Evolutionary conservation across 306 rosid species (phyloP).

Genomic region (Lithocarpus polystachyus): DNA sequence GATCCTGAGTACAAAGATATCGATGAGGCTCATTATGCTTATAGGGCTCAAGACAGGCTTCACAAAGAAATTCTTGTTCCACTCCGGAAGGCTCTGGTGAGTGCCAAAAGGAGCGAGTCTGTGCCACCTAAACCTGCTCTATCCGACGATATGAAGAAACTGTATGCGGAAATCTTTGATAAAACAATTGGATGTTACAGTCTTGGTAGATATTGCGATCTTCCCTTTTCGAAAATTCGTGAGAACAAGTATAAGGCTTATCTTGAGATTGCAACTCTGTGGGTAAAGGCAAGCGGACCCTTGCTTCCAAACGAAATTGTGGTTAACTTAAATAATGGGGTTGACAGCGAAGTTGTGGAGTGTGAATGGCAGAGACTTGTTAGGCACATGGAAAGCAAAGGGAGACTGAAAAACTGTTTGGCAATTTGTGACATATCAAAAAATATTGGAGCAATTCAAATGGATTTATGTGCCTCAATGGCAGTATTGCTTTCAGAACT

Average conservation of each 20-base stretch:
- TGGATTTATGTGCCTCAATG: background rate
- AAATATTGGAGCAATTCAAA: background rate
- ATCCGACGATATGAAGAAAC: background rate
- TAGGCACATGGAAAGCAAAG: background rate
- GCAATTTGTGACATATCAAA: background rate
- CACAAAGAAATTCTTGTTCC: background rate
- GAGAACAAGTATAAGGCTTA: background rate
- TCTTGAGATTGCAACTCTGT: background rate
- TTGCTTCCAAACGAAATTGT: background rate
- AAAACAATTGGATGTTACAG: too few species aligned
- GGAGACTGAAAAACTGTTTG: background rate
- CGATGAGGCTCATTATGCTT: background rate
- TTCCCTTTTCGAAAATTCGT: too few species aligned
- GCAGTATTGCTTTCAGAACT: background rate
- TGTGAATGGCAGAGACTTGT: background rate
- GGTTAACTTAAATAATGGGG: background rate
- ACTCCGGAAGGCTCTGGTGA: background rate
- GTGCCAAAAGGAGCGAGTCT: background rate
- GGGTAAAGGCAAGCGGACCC: background rate
- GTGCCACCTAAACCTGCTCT: background rate
- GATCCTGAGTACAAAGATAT: background rate
- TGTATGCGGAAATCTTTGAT: background rate
- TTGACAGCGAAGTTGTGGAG: background rate
- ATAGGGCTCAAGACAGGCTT: background rate
- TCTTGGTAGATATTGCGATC: background rate